Conservation (phyloP, 2,329 filamentous ascomycete species). For the Cordyceps sp. region DNA sequence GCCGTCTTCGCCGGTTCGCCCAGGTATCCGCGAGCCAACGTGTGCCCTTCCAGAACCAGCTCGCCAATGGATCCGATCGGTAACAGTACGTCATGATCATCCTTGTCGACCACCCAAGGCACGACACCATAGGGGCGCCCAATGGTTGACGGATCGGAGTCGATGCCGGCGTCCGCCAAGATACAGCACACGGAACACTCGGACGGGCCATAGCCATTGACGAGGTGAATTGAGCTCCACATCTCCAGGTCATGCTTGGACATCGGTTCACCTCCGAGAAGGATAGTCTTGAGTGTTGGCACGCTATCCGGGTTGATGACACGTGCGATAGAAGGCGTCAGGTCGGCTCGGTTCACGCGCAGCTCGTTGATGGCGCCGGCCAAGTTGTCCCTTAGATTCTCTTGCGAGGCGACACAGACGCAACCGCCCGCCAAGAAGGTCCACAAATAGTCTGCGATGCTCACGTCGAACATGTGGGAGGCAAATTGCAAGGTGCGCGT, state of each 20-base stretch:
- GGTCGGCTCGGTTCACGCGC: not conserved
- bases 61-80: constrained; percentile 18
- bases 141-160: constrained; percentile 1
- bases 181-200: constrained; percentile 3
- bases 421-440: constrained; percentile 2
- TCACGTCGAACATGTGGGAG: constrained; percentile 2
- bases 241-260: constrained; percentile 1
- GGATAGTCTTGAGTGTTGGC: not conserved
- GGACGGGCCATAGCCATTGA: constrained; percentile 3
- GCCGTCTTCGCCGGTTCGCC: constrained; percentile 26
- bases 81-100: constrained; percentile 10
- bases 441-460: constrained; percentile 2
- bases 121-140: not conserved
- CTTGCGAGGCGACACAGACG: constrained; percentile 1
- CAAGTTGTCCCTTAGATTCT: not conserved
- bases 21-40: constrained; percentile 31
- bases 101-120: constrained; percentile 15
- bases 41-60: constrained; percentile 22
- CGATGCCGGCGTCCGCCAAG: not conserved
- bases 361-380: not conserved
- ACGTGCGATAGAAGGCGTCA: constrained; percentile 1
- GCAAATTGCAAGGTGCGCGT: constrained; percentile 2
- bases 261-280: constrained; percentile 1
- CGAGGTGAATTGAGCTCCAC: constrained; percentile 1
- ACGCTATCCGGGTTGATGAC: not conserved